phyloP scores from a whole-genome alignment of 2,329 filamentous ascomycete genomes.

The Cercospora canescens region DNA sequence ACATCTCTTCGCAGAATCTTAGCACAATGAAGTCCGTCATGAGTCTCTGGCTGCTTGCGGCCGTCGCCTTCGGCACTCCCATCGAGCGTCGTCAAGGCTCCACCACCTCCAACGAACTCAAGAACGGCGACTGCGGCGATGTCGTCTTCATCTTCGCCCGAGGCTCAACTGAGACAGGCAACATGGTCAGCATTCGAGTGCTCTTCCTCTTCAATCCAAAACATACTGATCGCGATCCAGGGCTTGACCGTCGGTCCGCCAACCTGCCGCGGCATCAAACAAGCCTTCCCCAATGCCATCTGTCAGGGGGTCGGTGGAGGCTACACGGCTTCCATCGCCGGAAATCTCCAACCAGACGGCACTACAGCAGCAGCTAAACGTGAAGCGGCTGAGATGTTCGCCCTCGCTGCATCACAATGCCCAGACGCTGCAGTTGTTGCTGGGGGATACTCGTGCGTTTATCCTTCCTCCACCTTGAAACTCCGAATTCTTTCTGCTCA shows the following conservation, averaged over 20 bases:
- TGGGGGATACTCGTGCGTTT: slow-evolving; percentile 30
- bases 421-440: slow-evolving; percentile 31
- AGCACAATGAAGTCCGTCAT: slow-evolving; percentile 10
- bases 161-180: slow-evolving; percentile 56
- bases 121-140: slow-evolving; percentile 41
- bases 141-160: slow-evolving; percentile 60
- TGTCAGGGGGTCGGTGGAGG: slow-evolving; percentile 33
- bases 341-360: slow-evolving; percentile 26
- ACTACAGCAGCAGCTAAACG: slow-evolving; percentile 25
- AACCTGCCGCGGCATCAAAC: slow-evolving; percentile 30
- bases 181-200: slow-evolving; percentile 42
- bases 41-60: slow-evolving; percentile 17
- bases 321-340: slow-evolving; percentile 23
- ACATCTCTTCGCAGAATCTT: neutral
- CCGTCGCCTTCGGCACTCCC: slow-evolving; percentile 8
- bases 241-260: slow-evolving; percentile 29
- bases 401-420: slow-evolving; percentile 28
- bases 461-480: neutral
- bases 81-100: slow-evolving; percentile 16
- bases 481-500: neutral
- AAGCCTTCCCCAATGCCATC: slow-evolving; percentile 20
- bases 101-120: slow-evolving; percentile 26
- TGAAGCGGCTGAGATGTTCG: slow-evolving; percentile 28
- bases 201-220: neutral
- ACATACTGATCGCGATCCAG: slow-evolving; percentile 3